Base-by-base conservation (phyloP, 768 basidiomycete genomes). In the Hygrocybe coccinea region DNA sequence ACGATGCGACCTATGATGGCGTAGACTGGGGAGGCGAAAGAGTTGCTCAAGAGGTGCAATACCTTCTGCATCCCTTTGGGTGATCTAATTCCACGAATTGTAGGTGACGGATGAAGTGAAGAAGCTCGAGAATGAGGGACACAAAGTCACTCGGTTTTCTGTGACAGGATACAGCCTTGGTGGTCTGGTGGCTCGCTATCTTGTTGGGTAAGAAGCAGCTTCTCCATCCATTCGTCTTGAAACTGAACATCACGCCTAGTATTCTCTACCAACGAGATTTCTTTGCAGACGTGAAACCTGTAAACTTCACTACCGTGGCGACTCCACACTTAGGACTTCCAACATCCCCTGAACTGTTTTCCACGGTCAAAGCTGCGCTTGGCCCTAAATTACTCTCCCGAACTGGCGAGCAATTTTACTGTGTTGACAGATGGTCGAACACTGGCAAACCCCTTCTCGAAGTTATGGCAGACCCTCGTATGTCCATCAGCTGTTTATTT, bases 271-370 rank as follows among this genome's bases (percentile, higher is more conserved):
- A 86, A 54, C 77, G 78, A 45, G 75, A 76, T 6, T 91, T 93
- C 73, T 95, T 95, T 64, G 75, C 84, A 2, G 71, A 74, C 1
- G 78, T 92, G 41, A 69, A 71, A 25, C 89, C 91, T 1, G 78
- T 89, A 52, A 91, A 91, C 67, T 95, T 94, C 68, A 82, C 82
- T 52, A 90, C 91, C 0, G 71, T 94, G 49, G 89, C 91, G 1
- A 90, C 91, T 0, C 92, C 92, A 1, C 86, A 91, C 58, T 75
- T 92, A 38, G 92, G 92, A 12, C 77, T 91, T 6, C 83, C 83
- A 3, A 73, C 74, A 62, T 85, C 86, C 58, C 76, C 79, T 24
- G 82, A 84, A 2, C 69, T 86, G 34, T 64, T 85, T 39, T 87
- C 86, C 1, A 70, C 72, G 1, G 46, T 89, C 0, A 63, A 76